phyloP scores from a whole-genome alignment of 2,329 filamentous ascomycete genomes.

The Neurospora crassa region DNA sequence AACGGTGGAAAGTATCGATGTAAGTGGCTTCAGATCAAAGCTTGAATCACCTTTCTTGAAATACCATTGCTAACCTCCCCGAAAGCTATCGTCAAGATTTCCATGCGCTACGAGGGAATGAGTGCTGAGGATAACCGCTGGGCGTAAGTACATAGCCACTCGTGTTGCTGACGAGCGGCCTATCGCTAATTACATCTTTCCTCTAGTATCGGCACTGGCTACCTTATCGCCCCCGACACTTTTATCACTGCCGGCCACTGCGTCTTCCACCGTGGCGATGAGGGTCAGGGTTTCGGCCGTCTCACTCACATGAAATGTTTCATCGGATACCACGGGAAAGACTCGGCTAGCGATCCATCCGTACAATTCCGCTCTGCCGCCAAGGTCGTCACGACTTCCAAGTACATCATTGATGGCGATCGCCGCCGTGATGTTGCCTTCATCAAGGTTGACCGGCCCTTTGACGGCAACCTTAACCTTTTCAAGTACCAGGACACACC shows the following conservation, averaged over 20 bases:
- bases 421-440: constrained; percentile 19
- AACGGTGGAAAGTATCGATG: neutral
- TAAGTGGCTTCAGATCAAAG: neutral
- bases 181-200: too few species aligned
- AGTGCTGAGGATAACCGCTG: neutral
- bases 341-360: neutral
- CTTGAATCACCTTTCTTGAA: neutral
- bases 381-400: constrained; percentile 15
- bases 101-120: constrained; percentile 1
- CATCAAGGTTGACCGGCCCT: constrained; percentile 17
- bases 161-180: too few species aligned
- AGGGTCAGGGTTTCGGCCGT: constrained; percentile 1
- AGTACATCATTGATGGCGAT: constrained; percentile 13
- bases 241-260: constrained; percentile 11
- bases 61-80: neutral
- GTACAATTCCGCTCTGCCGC: constrained; percentile 13
- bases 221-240: neutral
- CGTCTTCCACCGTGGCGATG: constrained; percentile 8
- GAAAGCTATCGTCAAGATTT: constrained; percentile 1
- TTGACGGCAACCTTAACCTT: constrained; percentile 15
- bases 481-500: constrained; percentile 17
- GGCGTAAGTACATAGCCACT: neutral
- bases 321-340: constrained; percentile 24
- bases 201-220: neutral
- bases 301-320: constrained; percentile 21